Conservation (phyloP, 495 filamentous ascomycete genomes). For the Peziza echinospora region DNA sequence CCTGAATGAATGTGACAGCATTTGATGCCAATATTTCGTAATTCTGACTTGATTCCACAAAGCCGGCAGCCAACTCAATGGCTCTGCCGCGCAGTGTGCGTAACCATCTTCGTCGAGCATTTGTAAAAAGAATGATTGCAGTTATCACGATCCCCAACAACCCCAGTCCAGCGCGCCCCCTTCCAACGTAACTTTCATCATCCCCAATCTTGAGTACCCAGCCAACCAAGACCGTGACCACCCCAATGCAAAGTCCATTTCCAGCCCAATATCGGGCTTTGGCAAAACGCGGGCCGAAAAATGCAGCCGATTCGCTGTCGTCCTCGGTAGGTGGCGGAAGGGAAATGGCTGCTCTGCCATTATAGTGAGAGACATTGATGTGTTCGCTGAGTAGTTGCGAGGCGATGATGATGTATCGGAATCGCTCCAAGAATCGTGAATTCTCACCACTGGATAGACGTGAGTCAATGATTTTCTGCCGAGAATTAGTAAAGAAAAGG, state of each 20-base stretch:
- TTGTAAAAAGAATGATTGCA: constrained; percentile 36
- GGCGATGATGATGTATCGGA: constrained; percentile 84
- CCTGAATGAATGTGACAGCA: constrained; percentile 72
- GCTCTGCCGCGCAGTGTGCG: constrained; percentile 61
- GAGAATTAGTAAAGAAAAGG: constrained; percentile 11
- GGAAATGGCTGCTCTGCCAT: constrained; percentile 14
- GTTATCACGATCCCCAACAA: constrained; percentile 30
- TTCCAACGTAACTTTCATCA: constrained; percentile 27
- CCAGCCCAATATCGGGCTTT: constrained; percentile 17
- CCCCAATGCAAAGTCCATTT: constrained; percentile 16
- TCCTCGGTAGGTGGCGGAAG: constrained; percentile 22
- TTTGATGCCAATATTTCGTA: constrained; percentile 64
- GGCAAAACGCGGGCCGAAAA: constrained; percentile 21
- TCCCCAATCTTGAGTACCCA: constrained; percentile 16
- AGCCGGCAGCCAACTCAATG: constrained; percentile 45
- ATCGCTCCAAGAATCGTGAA: constrained; percentile 75
- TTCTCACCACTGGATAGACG: constrained; percentile 65
- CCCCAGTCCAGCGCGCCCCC: constrained; percentile 40
- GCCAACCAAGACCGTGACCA: constrained; percentile 12
- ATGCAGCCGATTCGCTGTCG: constrained; percentile 24
- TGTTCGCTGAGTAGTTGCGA: constrained; percentile 72
- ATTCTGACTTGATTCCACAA: constrained; percentile 57
- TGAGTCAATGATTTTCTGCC: constrained; percentile 41
- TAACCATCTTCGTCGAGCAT: constrained; percentile 62
- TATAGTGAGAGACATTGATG: constrained; percentile 24